Evolutionary conservation across 345 rosid genomes (phyloP).

Genomic region (Bretschneidera sinensis): DNA sequence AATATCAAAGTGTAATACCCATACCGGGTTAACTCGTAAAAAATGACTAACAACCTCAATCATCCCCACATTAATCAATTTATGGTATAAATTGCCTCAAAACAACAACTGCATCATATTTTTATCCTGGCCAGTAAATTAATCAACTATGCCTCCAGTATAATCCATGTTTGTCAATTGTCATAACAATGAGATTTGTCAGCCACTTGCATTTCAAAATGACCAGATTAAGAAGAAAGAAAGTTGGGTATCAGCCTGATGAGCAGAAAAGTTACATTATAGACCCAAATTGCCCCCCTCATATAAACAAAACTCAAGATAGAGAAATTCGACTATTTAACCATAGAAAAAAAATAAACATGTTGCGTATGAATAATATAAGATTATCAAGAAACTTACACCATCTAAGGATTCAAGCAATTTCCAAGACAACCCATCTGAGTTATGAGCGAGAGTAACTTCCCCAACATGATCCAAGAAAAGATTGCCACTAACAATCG

Average conservation of each 20-base stretch:
- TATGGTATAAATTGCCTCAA: neutral
- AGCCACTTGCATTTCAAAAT: neutral
- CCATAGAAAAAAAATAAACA: neutral
- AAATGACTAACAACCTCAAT: neutral
- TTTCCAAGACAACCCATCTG: slow-evolving; percentile 79
- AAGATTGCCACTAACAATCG: slow-evolving; percentile 33
- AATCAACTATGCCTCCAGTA: neutral
- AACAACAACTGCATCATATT: neutral
- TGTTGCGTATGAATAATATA: no score
- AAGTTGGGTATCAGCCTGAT: neutral
- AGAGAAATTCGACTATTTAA: neutral
- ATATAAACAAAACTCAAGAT: neutral
- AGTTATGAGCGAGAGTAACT: slow-evolving; percentile 44
- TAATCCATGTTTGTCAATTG: neutral
- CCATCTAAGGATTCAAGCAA: slow-evolving; percentile 36
- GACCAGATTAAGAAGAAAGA: slow-evolving; percentile 8
- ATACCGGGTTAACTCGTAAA: no score
- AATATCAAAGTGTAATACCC: no score
- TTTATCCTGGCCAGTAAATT: neutral
- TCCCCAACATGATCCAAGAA: slow-evolving; percentile 67
- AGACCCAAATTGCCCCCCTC: neutral
- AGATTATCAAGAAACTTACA: slow-evolving; percentile 32
- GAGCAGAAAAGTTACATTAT: neutral
- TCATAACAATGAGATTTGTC: neutral
- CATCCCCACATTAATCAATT: neutral